Conservation (phyloP, 208 protist genomes). For the Crithidia thermophila region DNA sequence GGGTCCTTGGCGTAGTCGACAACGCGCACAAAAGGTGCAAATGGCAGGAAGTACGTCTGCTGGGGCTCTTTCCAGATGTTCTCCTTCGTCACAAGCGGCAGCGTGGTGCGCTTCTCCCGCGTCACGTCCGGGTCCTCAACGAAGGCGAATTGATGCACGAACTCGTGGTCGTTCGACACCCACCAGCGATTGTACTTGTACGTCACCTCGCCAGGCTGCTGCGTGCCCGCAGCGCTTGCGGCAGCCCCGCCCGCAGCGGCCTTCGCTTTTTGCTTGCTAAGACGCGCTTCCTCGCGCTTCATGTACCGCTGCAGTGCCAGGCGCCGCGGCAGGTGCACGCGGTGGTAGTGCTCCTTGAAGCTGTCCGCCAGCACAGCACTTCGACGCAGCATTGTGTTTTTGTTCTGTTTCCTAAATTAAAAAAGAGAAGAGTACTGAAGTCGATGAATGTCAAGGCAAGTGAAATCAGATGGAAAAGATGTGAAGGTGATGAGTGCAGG, state of each 20-base stretch:
- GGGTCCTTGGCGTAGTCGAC: slow-evolving; percentile 90
- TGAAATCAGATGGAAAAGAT: too few species aligned
- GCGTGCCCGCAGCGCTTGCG: neutral
- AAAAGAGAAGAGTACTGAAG: too few species aligned
- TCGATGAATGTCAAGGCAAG: neutral
- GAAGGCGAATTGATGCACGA: slow-evolving; percentile 88
- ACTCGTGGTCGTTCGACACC: slow-evolving; percentile 90
- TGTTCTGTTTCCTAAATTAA: neutral
- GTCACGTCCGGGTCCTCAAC: slow-evolving; percentile 89
- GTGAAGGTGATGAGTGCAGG: too few species aligned
- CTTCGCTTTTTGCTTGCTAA: slow-evolving; percentile 24
- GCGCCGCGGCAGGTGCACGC: slow-evolving; percentile 81
- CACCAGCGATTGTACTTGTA: slow-evolving; percentile 94
- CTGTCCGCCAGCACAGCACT: slow-evolving; percentile 58
- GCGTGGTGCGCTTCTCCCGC: slow-evolving; percentile 49
- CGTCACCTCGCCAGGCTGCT: slow-evolving; percentile 42
- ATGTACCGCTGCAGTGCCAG: slow-evolving; percentile 80
- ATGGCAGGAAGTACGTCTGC: slow-evolving; percentile 88
- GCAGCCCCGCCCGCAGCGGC: slow-evolving; percentile 1
- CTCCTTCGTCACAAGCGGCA: slow-evolving; percentile 80
- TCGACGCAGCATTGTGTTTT: slow-evolving; percentile 57
- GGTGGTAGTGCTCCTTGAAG: slow-evolving; percentile 92
- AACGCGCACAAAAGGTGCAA: slow-evolving; percentile 85
- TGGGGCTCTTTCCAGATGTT: slow-evolving; percentile 88
- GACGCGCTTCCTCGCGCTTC: slow-evolving; percentile 45